Evolutionary conservation across 352 stramenopile genomes (phyloP), one percentile per base, ranked within the genome.

Genomic region (Aphanomyces stellatus): DNA sequence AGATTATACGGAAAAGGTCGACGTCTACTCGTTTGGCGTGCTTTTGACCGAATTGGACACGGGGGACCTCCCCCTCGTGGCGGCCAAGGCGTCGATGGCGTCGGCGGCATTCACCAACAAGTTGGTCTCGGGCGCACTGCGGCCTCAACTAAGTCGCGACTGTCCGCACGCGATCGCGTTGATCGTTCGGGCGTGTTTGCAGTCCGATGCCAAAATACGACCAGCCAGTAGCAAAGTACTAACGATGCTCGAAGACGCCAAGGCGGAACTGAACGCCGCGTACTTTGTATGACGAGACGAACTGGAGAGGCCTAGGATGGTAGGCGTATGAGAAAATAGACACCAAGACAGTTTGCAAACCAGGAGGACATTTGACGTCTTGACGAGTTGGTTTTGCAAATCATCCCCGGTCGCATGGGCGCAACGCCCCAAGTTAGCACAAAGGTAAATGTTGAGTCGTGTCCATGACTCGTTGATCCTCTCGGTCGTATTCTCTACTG

Each of bases 1-100:
- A 2, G 17, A 65, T 25, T 65, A 65, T 25, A 60, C 34, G 19
- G 57, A 59, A 57, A 65, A 65, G 35, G 33, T 57, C 2, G 57
- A 65, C 33, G 46, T 65, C 35, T 65, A 65, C 43, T 59, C 33
- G 10, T 65, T 65, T 34, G 57, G 15, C 10, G 59, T 65, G 57
- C 30, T 57, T 17, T 37, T 57, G 49, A 37, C 27, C 6, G 49
- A 57, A n/a, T 17, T 57, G 13, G 27, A 37, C 6, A 37, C 49
- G 27, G 31, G 49, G 2, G 27, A 13, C 2, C 17, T 57, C 25
- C 49, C 49, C 11, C 25, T 57, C 25, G 49, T 19, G 27, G 22
- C 27, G 27, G 49, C 15, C 15, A 57, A n/a, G 49, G 27, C 31
- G 2, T 33, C 6, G 6, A 57, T 33, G 27, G 13, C 17, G 49